These are phyloP conservation scores for Entomophthora muscae DNA, from an alignment of 371 early-diverging fungal genomes.

Conservation along the genomic window DNA sequence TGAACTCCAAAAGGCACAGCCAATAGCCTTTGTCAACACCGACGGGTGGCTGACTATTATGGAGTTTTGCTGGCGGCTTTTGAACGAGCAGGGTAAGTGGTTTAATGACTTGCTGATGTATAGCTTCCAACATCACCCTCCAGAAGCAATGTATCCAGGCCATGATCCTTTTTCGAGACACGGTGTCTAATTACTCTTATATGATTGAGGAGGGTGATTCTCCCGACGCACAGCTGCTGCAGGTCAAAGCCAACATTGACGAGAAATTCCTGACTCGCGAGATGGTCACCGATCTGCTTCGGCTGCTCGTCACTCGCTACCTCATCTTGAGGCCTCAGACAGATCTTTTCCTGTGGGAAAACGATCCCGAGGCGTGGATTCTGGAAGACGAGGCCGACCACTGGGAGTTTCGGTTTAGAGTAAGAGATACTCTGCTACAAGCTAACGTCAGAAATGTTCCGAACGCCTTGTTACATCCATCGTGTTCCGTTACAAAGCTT, in stretches of 20 bases:
- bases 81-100: slow-evolving; percentile 12
- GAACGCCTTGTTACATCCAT: slow-evolving; percentile 68
- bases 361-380: slow-evolving; percentile 74
- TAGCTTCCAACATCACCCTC: too few species aligned
- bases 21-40: slow-evolving; percentile 46
- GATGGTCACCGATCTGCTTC: slow-evolving; percentile 36
- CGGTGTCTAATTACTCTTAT: background rate
- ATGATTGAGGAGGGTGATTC: slow-evolving; percentile 8
- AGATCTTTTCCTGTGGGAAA: slow-evolving; percentile 65
- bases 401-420: slow-evolving; percentile 67
- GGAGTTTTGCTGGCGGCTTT: slow-evolving; percentile 53
- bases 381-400: slow-evolving; percentile 64
- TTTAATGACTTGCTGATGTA: background rate
- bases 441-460: slow-evolving; percentile 42
- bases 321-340: slow-evolving; percentile 35
- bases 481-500: slow-evolving; percentile 36
- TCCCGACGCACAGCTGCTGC: slow-evolving; percentile 25
- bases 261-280: slow-evolving; percentile 46
- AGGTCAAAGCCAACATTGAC: slow-evolving; percentile 36
- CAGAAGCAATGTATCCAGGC: slow-evolving; percentile 40
- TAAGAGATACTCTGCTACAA: slow-evolving; percentile 14
- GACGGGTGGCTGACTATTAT: slow-evolving; percentile 45
- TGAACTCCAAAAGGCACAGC: slow-evolving; percentile 45
- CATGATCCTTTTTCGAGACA: slow-evolving; percentile 20
- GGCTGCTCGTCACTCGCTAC: slow-evolving; percentile 55